Base-by-base conservation (phyloP, 495 filamentous ascomycete genomes). In the Penicillium dipodomyicola region DNA sequence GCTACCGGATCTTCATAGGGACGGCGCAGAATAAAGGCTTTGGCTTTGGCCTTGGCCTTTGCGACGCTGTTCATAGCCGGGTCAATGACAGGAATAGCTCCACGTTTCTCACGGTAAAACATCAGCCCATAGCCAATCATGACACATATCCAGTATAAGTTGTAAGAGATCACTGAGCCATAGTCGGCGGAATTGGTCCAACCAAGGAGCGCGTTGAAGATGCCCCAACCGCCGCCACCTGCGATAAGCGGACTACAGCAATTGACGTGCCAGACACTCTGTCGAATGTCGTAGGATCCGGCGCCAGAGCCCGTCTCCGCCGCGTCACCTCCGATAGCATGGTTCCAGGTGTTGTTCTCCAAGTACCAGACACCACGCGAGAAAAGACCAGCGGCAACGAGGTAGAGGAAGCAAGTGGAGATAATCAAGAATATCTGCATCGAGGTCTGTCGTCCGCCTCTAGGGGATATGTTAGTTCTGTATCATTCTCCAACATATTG, bases 121-220 rank as follows among this genome's bases (percentile, higher is more conserved):
- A 72, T 68, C 53, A 58, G 20, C 0, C 35, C 57, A 25, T 64
- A 69, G 33, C 52, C 63, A 14, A 69, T 23, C 49, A 68, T 70
- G 7, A 73, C 60, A 19, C 45, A 47, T 15, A 96, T 82, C 75
- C 79, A 97, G 76, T 96, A 97, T 5, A 95, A 25, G 64, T 96
- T 95, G 74, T 97, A 97, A 4, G 87, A 84, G 56, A 97, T 84
- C 39, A 94, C 87, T 0, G 77, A 79, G 8, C 79, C 89, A 54
- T 93, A 91, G 0, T 90, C 93, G 1, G 90, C 92, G 0, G 88
- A 89, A 71, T 96, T 96, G 55, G 85, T 83, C 92, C 92, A 97
- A 22, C 92, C 92, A 9, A 81, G 60, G 12, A 86, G 72, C 17
- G 89, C 84, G 59, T 93, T 95, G 78, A 96, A 95, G 65, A 96